phyloP scores from a whole-genome alignment of 306 rosid species.

The Hippophae rhamnoides region DNA sequence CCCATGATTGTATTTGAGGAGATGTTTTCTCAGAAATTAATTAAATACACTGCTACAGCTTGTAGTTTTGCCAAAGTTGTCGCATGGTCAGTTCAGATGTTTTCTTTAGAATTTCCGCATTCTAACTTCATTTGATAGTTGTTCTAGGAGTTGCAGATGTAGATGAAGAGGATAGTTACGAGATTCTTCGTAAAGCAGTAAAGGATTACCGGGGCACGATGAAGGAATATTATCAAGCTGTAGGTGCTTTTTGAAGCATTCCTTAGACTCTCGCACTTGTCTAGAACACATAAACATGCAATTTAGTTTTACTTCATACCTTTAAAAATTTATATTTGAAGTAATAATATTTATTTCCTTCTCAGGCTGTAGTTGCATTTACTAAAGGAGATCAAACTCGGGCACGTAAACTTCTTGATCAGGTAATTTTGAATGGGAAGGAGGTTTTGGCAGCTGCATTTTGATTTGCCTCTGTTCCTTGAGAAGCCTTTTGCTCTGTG shows the following conservation, averaged over 20 bases:
- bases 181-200: conserved; percentile 54
- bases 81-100: neutral
- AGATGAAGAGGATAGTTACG: conserved; percentile 53
- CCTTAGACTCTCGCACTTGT: conserved; percentile 10
- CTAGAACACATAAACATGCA: conserved; percentile 1
- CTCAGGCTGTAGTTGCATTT: conserved; percentile 75
- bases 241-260: conserved; percentile 30
- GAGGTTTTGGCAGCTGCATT: conserved; percentile 1
- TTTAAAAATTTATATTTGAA: conserved; percentile 15
- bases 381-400: conserved; percentile 39
- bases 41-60: conserved; percentile 8
- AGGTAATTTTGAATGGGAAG: conserved; percentile 33
- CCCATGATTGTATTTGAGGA: neutral
- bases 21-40: neutral
- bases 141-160: conserved; percentile 32
- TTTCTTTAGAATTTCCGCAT: conserved; percentile 2
- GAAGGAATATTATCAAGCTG: conserved; percentile 73
- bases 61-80: too few species aligned
- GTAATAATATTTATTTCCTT: conserved; percentile 19
- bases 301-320: neutral
- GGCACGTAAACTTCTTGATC: conserved; percentile 48
- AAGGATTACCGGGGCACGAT: conserved; percentile 54
- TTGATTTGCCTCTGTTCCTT: conserved; percentile 3
- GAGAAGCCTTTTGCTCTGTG: too few species aligned
- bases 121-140: neutral